Evolutionary conservation across 257 asterid species (phyloP).

Genomic region (Eustoma russellianum): DNA sequence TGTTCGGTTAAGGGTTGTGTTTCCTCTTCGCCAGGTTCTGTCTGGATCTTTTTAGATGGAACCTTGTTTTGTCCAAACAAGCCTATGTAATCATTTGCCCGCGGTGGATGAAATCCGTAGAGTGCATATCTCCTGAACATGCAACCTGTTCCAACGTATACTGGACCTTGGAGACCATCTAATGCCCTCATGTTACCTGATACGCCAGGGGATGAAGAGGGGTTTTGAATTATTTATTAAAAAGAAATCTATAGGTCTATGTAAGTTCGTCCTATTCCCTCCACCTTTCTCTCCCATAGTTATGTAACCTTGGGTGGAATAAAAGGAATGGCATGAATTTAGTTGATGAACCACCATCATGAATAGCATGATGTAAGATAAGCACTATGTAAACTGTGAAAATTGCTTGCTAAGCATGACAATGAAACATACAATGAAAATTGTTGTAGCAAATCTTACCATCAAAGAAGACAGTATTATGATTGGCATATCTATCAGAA

Average conservation of each 20-base stretch:
- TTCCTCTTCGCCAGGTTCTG: conserved; percentile 51
- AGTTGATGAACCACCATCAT: too few species aligned
- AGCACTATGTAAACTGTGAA: too few species aligned
- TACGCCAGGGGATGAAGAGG: neutral
- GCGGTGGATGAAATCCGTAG: conserved; percentile 77
- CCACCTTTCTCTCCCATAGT: too few species aligned
- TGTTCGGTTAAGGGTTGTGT: conserved; percentile 47
- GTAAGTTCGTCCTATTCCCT: too few species aligned
- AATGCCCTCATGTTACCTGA: conserved; percentile 95
- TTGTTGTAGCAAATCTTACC: conserved; percentile 31
- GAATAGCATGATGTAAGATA: too few species aligned
- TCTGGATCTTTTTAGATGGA: conserved; percentile 22
- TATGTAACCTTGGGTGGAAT: too few species aligned
- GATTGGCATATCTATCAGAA: conserved; percentile 93
- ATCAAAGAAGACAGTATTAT: conserved; percentile 88
- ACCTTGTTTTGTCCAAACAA: conserved; percentile 52
- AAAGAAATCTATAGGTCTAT: too few species aligned
- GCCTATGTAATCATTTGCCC: conserved; percentile 73
- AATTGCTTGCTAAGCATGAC: too few species aligned
- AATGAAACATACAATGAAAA: neutral
- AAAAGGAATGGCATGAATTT: too few species aligned
- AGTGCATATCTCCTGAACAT: conserved; percentile 84
- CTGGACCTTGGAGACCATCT: conserved; percentile 97
- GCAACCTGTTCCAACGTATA: conserved; percentile 94
- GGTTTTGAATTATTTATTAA: neutral